Evolutionary conservation across 2,329 filamentous ascomycete genomes (phyloP).

Genomic region (Talaromyces sp.): DNA sequence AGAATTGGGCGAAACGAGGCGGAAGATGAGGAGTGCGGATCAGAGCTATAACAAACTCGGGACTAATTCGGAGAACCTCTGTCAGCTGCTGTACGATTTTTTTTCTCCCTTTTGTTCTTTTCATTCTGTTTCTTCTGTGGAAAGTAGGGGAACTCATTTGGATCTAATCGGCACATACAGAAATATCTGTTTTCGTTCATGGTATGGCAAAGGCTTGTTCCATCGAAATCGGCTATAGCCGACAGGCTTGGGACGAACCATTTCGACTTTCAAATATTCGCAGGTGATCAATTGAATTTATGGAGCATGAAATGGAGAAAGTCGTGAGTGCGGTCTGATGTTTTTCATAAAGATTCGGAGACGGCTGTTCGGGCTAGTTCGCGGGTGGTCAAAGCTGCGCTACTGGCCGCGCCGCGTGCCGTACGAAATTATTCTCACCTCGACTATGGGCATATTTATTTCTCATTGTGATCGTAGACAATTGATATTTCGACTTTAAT

Average conservation of each 20-base stretch:
- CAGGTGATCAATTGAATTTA: not conserved
- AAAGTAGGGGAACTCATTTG: not conserved
- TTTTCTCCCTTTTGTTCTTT: not conserved
- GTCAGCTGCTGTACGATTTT: conserved; percentile 2
- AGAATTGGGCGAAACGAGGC: conserved; percentile 80
- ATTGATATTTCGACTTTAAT: not conserved
- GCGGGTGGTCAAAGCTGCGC: conserved; percentile 20
- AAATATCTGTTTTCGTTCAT: conserved; percentile 45
- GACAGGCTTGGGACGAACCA: not conserved
- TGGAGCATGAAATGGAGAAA: not conserved
- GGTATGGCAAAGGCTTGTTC: conserved; percentile 18
- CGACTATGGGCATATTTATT: not conserved
- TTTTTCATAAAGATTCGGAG: not conserved
- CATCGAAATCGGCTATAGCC: not conserved
- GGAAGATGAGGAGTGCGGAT: conserved; percentile 67
- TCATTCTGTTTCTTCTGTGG: not conserved
- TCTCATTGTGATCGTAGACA: not conserved
- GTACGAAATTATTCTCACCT: conserved; percentile 14
- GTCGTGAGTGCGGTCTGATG: not conserved
- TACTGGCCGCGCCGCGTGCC: conserved; percentile 30
- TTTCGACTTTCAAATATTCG: not conserved
- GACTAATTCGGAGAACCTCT: conserved; percentile 47
- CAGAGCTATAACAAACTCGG: conserved; percentile 74
- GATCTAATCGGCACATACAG: conserved; percentile 43
- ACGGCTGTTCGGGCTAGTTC: not conserved